Evolutionary conservation across 2,329 filamentous ascomycete genomes (phyloP), one percentile per base, ranked within the genome.

Genomic region (Monilinia laxa): DNA sequence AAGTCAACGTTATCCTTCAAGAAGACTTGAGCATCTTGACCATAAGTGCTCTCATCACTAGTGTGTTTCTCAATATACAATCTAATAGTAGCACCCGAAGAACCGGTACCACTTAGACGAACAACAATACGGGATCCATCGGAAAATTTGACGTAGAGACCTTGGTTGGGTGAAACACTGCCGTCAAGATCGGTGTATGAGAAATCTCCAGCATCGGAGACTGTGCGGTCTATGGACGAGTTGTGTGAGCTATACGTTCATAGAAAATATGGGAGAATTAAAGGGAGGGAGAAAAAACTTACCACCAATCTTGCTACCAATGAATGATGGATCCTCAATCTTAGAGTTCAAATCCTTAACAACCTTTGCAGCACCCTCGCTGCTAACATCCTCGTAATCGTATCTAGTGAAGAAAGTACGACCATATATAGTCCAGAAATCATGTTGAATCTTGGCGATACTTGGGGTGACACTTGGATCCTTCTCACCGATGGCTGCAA

Each of bases 351-450:
- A 84, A 75, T 92, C 88, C 66, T 87, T 89, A 56, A 97, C 90
- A 68, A 99, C 89, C 82, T 96, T 94, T 82, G 90, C 91, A 70
- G 95, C 95, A 52, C 91, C 93, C 11, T 94, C 92, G 57, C 89
- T 90, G 81, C 97, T 93, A 71, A 96, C 93, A 73, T 96, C 87
- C 81, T 99, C 95, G 81, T 97, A 99, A 81, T 99, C 95, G 81
- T 98, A 98, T 71, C 95, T 92, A 54, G 95, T 99, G 86, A 99
- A 99, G 85, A 98, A 99, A 42, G 93, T 97, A 68, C 95, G 93
- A 75, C 95, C 95, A 79, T 99, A 99, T 67, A 87, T 91, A 75
- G 87, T 86, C 95, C 95, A 99, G 86, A 99, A 98, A 78, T 97
- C 92, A 75, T 92, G 88, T 82, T 99, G 95, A 78, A 99, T 97